phyloP scores from a whole-genome alignment of 345 rosid species.

The Eucalyptus virginea region DNA sequence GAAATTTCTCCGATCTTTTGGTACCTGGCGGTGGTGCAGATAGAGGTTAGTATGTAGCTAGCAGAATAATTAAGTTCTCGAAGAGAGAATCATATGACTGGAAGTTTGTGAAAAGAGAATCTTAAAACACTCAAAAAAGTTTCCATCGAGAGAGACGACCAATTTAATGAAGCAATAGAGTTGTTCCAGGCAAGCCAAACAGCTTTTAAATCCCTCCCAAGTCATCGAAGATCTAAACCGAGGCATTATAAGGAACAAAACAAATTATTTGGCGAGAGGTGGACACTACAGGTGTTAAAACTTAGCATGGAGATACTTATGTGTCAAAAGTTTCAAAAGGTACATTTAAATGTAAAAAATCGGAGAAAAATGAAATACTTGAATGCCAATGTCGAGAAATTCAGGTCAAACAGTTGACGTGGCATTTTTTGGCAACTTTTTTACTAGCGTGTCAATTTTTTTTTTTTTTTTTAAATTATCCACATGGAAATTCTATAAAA shows the following conservation, averaged over 20 bases:
- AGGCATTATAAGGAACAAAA: not conserved
- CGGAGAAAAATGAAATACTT: too few species aligned
- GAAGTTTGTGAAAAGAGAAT: not conserved
- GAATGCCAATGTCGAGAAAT: accelerated
- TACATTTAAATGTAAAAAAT: too few species aligned
- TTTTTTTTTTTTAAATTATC: too few species aligned
- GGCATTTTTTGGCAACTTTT: too few species aligned
- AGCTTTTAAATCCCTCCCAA: too few species aligned
- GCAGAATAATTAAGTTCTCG: not conserved
- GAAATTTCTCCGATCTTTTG: not conserved
- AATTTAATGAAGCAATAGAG: too few species aligned
- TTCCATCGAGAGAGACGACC: not conserved
- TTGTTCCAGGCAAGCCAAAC: not conserved
- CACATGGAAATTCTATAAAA: too few species aligned
- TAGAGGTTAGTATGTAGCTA: not conserved
- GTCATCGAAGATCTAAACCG: not conserved
- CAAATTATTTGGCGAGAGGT: too few species aligned
- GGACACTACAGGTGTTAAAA: too few species aligned
- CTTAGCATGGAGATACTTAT: accelerated
- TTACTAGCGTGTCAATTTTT: too few species aligned
- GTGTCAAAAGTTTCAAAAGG: too few species aligned
- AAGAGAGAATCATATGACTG: not conserved
- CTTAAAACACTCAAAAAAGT: not conserved
- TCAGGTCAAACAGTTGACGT: too few species aligned
- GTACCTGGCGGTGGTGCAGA: not conserved